Evolutionary conservation across 176 grass and related monocot genomes (phyloP), one percentile per base, ranked within the genome.

Genomic region (Panicum miliaceum): DNA sequence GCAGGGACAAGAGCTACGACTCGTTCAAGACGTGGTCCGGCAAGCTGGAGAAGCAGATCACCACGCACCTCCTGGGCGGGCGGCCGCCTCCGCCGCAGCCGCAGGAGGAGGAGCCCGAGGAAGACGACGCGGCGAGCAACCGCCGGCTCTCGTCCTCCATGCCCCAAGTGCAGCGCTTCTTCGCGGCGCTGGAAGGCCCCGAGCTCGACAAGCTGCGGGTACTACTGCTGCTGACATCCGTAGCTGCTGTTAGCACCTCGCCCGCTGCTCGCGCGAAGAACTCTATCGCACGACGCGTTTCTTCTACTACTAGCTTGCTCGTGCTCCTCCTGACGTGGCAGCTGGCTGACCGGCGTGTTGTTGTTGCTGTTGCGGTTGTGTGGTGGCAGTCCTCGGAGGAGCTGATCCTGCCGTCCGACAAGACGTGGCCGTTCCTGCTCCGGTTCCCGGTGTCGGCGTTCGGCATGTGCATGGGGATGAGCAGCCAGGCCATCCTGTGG

Each of bases 351-450:
- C 36, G 32, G 53, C 40, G 7, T 47, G 45, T 47, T 42, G 41
- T 3, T 12, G 46, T 14, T 48, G 46, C 3, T 71, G 47, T 6
- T 65, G 41, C 3, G 23, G 43, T 63, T 40, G 38, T n/a, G 54
- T 6, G 50, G 76, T 48, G 61, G 48, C 85, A 98, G 96, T 89
- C 89, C 7, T 90, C 74, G 71, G 93, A 98, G 86, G 86, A 85
- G 86, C 89, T 94, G 64, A 46, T 94, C 10, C 84, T 98, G 73
- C 91, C 91, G 56, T 85, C 90, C 23, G 87, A 98, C 83, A 90
- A 94, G 83, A 94, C 89, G 64, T 98, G 96, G 96, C 96, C 93
- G 83, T 98, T 98, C 64, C 91, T 98, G n/a, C 93, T 98, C 0
- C 91, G 96, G 12, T 98, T 98, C 80, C 96, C 93, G 57, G 79